phyloP scores from a whole-genome alignment of 148 eudicot species.

The Linanthus parryae region DNA sequence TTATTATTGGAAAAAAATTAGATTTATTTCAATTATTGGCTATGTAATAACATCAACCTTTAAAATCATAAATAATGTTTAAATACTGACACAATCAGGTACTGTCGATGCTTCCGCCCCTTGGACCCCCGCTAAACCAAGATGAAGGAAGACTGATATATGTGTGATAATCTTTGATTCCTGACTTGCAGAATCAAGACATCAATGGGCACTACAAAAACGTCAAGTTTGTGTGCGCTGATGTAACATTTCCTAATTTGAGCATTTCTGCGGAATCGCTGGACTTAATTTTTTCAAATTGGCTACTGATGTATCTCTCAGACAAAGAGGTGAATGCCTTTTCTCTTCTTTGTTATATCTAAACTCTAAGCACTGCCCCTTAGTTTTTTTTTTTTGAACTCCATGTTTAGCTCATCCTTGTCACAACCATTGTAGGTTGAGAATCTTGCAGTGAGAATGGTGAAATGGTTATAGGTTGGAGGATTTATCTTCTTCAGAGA shows the following conservation, averaged over 20 bases:
- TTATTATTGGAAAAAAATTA: too few species aligned
- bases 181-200: conserved; percentile 78
- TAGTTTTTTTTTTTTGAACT: background rate
- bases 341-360: too few species aligned
- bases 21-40: too few species aligned
- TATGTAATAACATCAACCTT: too few species aligned
- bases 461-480: conserved; percentile 87
- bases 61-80: too few species aligned
- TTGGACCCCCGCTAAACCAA: too few species aligned
- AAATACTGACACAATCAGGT: too few species aligned
- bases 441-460: conserved; percentile 55
- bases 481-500: conserved; percentile 88
- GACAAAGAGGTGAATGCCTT: conserved; percentile 56
- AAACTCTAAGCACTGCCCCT: too few species aligned
- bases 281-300: conserved; percentile 85
- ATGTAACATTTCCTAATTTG: conserved; percentile 78
- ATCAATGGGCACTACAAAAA: conserved; percentile 67
- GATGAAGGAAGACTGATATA: too few species aligned
- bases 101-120: conserved; percentile 78
- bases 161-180: too few species aligned
- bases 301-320: conserved; percentile 97
- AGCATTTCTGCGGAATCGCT: conserved; percentile 51
- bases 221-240: conserved; percentile 90
- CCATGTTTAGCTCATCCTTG: background rate
- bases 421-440: conserved; percentile 47